Evolutionary conservation across 208 protist genomes (phyloP), one percentile per base, ranked within the genome.

Genomic region (Leishmania gerbilli): DNA sequence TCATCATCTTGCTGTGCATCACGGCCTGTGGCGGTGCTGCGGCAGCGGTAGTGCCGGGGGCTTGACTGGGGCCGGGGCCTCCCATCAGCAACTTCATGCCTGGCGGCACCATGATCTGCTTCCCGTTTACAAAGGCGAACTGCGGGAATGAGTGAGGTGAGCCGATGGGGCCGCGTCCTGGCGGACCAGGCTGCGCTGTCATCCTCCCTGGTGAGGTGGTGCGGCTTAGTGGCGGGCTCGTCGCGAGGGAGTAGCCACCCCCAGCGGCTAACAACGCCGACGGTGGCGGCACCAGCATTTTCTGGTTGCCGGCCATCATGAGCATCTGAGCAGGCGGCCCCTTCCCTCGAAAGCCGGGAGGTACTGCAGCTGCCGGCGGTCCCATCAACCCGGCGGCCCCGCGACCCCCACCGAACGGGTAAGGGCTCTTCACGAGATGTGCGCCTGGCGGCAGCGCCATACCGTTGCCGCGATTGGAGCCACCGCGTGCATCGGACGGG

Each of bases 41-140:
- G 31, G 53, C 11, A 42, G 74, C 56, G 5, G 56, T 15, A 74
- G 69, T 45, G 40, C 64, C 34, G 31, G 47, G 9, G 71, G n/a
- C 71, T 24, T 2, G 9, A 21, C 31, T 58, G 37, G 55, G 24
- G 55, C 75, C 60, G 27, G 75, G 60, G 31, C 17, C 1, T 1
- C 74, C 74, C 34, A 47, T 11, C 24, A 19, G 65, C 31, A 76
- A 21, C 76, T 71, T 87, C n/a, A 71, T 60, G 15, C 84, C 84
- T 6, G 84, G 84, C 40, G 80, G 84, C 58, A 88, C 17, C 76
- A 88, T 78, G 24, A 88, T 69, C 68, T 85, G 85, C 53, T 88
- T 82, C 9, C 83, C 87, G 24, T 85, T 80, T 37, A 85, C 49
- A 21, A 81, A 49, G 8, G 80, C 67, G 47, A 85, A 87, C 53